Conservation (phyloP, 345 rosid species). For the Durio zibethinus region DNA sequence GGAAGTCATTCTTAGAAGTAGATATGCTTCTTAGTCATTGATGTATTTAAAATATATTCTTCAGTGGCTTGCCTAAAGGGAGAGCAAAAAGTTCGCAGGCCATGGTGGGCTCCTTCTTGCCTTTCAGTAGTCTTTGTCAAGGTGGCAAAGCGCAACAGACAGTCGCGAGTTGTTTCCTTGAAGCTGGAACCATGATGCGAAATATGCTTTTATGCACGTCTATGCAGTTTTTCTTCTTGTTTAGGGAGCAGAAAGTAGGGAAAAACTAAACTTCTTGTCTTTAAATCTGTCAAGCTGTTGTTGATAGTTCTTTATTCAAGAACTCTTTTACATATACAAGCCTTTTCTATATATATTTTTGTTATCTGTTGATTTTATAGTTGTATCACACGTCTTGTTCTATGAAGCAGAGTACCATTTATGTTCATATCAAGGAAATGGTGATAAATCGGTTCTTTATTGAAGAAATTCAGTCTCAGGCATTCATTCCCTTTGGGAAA, state of each 20-base stretch:
- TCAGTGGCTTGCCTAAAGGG: slow-evolving; percentile 98
- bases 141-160: slow-evolving; percentile 91
- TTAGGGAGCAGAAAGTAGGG: slow-evolving; percentile 32
- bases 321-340: slow-evolving; percentile 29
- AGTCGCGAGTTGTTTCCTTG: slow-evolving; percentile 90
- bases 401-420: slow-evolving; percentile 9
- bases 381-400: slow-evolving; percentile 19
- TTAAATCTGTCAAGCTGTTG: slow-evolving; percentile 27
- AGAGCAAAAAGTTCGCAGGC: slow-evolving; percentile 87
- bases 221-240: slow-evolving; percentile 42
- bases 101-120: slow-evolving; percentile 99
- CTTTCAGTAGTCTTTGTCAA: slow-evolving; percentile 75
- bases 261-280: slow-evolving; percentile 15
- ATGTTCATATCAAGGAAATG: slow-evolving; percentile 14
- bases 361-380: slow-evolving; percentile 26
- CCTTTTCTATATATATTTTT: slow-evolving; percentile 17
- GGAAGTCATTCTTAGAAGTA: neutral
- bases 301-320: slow-evolving; percentile 39
- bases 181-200: slow-evolving; percentile 88
- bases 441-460: slow-evolving; percentile 2
- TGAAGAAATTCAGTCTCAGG: neutral
- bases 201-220: slow-evolving; percentile 42
- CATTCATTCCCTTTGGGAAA: neutral
- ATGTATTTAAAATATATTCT: slow-evolving; percentile 3
- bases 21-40: neutral